These are phyloP conservation scores for Linanthus parryae DNA, from an alignment of 148 eudicot species.

Conservation along the genomic window DNA sequence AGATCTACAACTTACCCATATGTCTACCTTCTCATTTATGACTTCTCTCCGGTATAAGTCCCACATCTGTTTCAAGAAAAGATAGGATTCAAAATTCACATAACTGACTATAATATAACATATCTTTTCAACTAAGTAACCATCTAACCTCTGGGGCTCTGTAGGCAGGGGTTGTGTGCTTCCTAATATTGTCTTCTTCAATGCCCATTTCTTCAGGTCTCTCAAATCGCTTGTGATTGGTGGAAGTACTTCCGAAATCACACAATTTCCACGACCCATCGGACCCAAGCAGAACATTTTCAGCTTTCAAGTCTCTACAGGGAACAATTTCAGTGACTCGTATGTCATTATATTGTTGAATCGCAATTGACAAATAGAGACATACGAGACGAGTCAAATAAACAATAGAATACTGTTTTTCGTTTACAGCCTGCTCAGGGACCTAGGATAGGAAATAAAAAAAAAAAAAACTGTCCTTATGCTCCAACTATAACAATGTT, in stretches of 20 bases:
- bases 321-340: slow-evolving; percentile 12
- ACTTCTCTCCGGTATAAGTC: slow-evolving; percentile 78
- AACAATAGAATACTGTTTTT: slow-evolving; percentile 1
- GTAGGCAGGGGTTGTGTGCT: slow-evolving; percentile 97
- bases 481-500: no score
- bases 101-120: slow-evolving; percentile 1
- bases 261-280: slow-evolving; percentile 97
- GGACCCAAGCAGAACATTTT: slow-evolving; percentile 81
- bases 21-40: slow-evolving; percentile 94
- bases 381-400: neutral
- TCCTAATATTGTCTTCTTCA: slow-evolving; percentile 97
- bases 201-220: slow-evolving; percentile 98
- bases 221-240: slow-evolving; percentile 91
- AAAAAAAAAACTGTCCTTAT: no score
- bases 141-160: slow-evolving; percentile 92
- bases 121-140: slow-evolving; percentile 19
- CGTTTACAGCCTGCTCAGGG: no score
- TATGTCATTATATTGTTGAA: neutral
- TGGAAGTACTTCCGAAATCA: slow-evolving; percentile 94
- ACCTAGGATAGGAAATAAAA: no score
- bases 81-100: slow-evolving; percentile 21
- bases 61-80: slow-evolving; percentile 83
- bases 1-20: slow-evolving; percentile 69
- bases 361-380: neutral
- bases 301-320: slow-evolving; percentile 92